A percentile compares a stretch with the other conserved stretches of the same genome.
Evolutionary conservation across 108 stramenopile genomes (phyloP).

Genomic region (Nitzschia inconspicua): DNA sequence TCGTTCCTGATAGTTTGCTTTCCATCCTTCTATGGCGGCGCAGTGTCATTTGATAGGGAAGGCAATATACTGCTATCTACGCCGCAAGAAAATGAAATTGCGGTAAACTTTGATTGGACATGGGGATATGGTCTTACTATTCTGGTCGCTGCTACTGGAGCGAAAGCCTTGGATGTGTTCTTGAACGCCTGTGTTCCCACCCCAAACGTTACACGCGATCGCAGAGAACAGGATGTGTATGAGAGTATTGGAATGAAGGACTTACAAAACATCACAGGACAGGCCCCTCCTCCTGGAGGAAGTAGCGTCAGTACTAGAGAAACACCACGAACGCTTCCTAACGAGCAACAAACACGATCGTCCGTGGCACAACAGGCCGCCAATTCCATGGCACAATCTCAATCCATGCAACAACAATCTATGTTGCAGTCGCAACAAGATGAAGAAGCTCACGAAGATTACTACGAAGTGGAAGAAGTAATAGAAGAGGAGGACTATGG

Average conservation of each 20-base stretch:
- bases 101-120: conserved; percentile 10
- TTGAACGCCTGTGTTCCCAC: conserved; percentile 27
- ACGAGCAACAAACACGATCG: no score
- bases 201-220: conserved; percentile 26
- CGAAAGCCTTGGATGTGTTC: conserved; percentile 28
- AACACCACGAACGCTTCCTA: no score
- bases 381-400: no score
- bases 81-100: not conserved
- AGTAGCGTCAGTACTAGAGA: no score
- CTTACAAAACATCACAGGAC: no score
- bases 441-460: no score
- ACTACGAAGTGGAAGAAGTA: no score
- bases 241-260: conserved; percentile 17
- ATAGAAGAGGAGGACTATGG: no score
- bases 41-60: conserved; percentile 6
- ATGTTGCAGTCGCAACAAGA: no score
- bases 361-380: no score
- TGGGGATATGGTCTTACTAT: conserved; percentile 25
- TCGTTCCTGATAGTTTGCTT: conserved; percentile 22
- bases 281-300: no score
- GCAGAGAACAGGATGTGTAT: conserved; percentile 33
- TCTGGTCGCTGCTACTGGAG: conserved; percentile 16
- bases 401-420: no score
- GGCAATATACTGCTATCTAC: not conserved
- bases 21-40: conserved; percentile 15